These are phyloP conservation scores for Diplodia corticola DNA, from an alignment of 2,329 filamentous ascomycete genomes.

Conservation along the genomic window DNA sequence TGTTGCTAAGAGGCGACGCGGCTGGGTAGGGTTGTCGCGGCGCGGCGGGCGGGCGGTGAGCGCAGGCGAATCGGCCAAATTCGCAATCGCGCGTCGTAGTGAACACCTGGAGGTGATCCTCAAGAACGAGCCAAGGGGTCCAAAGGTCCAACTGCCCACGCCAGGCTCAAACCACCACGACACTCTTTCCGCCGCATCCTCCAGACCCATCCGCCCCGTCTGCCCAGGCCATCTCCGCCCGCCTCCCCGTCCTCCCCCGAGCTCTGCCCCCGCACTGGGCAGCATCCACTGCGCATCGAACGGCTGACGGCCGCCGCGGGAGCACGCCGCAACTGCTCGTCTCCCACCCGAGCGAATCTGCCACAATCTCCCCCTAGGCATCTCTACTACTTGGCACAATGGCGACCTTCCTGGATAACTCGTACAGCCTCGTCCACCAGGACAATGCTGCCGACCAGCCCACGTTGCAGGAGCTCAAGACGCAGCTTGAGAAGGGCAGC, in stretches of 20 bases:
- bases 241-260: slow-evolving; percentile 2
- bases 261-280: slow-evolving; percentile 20
- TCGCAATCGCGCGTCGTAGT: slow-evolving; percentile 15
- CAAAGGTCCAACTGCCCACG: slow-evolving; percentile 15
- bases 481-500: slow-evolving; percentile 88
- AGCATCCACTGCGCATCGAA: slow-evolving; percentile 23
- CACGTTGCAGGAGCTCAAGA: slow-evolving; percentile 85
- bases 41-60: slow-evolving; percentile 22
- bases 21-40: slow-evolving; percentile 20
- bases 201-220: background rate
- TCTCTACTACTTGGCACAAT: slow-evolving; percentile 57
- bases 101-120: slow-evolving; percentile 24
- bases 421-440: slow-evolving; percentile 96
- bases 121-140: slow-evolving; percentile 24
- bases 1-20: slow-evolving; percentile 20
- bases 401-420: slow-evolving; percentile 90
- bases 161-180: slow-evolving; percentile 18
- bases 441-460: slow-evolving; percentile 96
- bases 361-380: background rate
- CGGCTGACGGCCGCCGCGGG: slow-evolving; percentile 35
- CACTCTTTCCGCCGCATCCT: slow-evolving; percentile 12
- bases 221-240: background rate
- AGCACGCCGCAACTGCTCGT: slow-evolving; percentile 30
- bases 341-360: background rate
- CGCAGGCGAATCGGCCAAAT: slow-evolving; percentile 22